Evolutionary conservation across 257 asterid species (phyloP).

Genomic region (Lithospermum erythrorhizon): DNA sequence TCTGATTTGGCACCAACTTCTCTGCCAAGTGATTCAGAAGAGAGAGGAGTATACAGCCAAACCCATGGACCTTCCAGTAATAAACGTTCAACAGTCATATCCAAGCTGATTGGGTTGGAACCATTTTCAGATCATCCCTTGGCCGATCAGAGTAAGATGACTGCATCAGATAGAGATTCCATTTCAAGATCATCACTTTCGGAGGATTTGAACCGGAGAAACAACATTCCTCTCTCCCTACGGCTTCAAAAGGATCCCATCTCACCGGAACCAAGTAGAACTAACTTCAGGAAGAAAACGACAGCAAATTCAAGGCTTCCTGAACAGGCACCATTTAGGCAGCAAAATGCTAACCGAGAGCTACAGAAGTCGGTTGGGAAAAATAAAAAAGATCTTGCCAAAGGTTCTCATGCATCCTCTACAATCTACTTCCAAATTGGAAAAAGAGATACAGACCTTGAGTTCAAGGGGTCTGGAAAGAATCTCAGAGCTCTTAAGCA

Average conservation of each 20-base stretch:
- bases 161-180: conserved; percentile 19
- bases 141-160: conserved; percentile 20
- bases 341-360: conserved; percentile 29
- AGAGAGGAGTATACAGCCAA: conserved; percentile 21
- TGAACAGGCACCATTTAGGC: conserved; percentile 81
- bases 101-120: conserved; percentile 92
- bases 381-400: conserved; percentile 23
- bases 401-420: conserved; percentile 26
- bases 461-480: conserved; percentile 69
- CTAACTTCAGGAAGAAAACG: conserved; percentile 23
- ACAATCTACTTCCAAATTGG: conserved; percentile 77
- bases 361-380: conserved; percentile 31
- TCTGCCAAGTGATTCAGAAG: conserved; percentile 31
- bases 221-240: conserved; percentile 24
- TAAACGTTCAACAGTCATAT: conserved; percentile 52
- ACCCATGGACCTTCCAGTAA: conserved; percentile 41
- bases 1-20: conserved; percentile 41
- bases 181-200: conserved; percentile 18
- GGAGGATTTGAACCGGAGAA: conserved; percentile 25
- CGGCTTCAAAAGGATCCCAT: conserved; percentile 24
- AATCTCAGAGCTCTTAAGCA: conserved; percentile 91
- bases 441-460: conserved; percentile 65
- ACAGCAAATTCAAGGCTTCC: conserved; percentile 40
- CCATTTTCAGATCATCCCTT: conserved; percentile 37
- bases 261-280: conserved; percentile 23